These are phyloP conservation scores for Exophiala lecanii-corni DNA, from an alignment of 2,329 filamentous ascomycete genomes.

Conservation along the genomic window DNA sequence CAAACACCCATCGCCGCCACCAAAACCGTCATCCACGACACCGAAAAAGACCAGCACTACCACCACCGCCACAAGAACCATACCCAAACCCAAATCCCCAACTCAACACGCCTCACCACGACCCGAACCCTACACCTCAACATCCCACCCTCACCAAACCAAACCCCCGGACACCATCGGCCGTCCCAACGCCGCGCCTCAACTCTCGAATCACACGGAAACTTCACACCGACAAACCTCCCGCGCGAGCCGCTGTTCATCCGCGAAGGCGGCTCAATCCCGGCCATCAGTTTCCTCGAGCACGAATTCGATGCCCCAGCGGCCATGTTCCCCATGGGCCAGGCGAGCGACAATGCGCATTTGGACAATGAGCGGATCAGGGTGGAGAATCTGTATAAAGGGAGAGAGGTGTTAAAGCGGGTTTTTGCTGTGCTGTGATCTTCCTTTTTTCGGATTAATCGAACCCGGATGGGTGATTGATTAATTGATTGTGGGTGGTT, in stretches of 20 bases:
- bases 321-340: constrained; percentile 71
- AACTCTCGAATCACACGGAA: constrained; percentile 32
- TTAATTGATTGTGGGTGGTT: too few species aligned
- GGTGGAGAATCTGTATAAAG: constrained; percentile 82
- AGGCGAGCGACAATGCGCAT: constrained; percentile 90
- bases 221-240: constrained; percentile 19
- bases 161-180: neutral
- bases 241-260: constrained; percentile 62
- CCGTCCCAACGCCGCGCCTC: constrained; percentile 32
- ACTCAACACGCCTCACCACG: constrained; percentile 10
- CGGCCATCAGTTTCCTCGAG: constrained; percentile 74
- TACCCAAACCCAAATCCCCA: constrained; percentile 24
- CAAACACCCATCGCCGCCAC: constrained; percentile 6
- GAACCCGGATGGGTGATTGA: too few species aligned
- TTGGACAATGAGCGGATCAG: constrained; percentile 91
- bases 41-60: too few species aligned
- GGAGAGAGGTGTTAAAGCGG: constrained; percentile 80
- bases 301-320: constrained; percentile 24
- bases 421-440: constrained; percentile 57
- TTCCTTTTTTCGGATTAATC: too few species aligned
- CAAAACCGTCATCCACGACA: constrained; percentile 7
- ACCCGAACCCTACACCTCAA: constrained; percentile 1
- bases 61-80: constrained; percentile 32
- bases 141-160: neutral
- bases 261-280: constrained; percentile 90